Conservation (phyloP, 164 flowering plant species). For the Magnolia sinica region DNA sequence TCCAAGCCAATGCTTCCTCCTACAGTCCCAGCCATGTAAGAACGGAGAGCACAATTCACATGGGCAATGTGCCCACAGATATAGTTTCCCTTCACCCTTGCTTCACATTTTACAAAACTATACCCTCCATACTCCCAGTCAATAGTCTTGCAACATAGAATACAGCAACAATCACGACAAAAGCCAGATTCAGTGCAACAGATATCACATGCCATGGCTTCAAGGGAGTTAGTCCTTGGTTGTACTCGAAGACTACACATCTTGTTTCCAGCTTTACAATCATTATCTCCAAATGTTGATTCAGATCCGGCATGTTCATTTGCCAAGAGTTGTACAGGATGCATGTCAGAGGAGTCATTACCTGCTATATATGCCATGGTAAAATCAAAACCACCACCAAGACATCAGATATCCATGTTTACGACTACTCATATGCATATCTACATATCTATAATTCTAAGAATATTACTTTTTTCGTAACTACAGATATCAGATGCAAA, state of each 20-base stretch:
- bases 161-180: conserved; percentile 60
- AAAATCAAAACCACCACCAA: not conserved
- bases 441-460: not conserved
- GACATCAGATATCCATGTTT: not conserved
- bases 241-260: conserved; percentile 34
- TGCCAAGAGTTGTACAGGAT: conserved; percentile 13
- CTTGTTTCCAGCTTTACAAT: conserved; percentile 69
- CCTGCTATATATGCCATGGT: not conserved
- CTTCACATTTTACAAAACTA: conserved; percentile 74
- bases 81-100: conserved; percentile 31
- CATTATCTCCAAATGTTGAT: conserved; percentile 18
- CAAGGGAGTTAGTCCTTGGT: conserved; percentile 20
- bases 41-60: conserved; percentile 68
- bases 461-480: not conserved
- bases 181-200: conserved; percentile 34
- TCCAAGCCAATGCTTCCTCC: conserved; percentile 79
- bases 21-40: conserved; percentile 84
- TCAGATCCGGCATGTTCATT: conserved; percentile 29
- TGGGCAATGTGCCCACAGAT: conserved; percentile 84
- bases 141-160: conserved; percentile 52
- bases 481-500: not conserved
- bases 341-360: not conserved
- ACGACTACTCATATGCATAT: not conserved
- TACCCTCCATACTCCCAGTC: conserved; percentile 25
- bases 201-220: conserved; percentile 61